Percentiles rank a stretch among this genome's conserved stretches.
Evolutionary conservation across 352 stramenopile genomes (phyloP).

Genomic region (Pythium rishiriense): DNA sequence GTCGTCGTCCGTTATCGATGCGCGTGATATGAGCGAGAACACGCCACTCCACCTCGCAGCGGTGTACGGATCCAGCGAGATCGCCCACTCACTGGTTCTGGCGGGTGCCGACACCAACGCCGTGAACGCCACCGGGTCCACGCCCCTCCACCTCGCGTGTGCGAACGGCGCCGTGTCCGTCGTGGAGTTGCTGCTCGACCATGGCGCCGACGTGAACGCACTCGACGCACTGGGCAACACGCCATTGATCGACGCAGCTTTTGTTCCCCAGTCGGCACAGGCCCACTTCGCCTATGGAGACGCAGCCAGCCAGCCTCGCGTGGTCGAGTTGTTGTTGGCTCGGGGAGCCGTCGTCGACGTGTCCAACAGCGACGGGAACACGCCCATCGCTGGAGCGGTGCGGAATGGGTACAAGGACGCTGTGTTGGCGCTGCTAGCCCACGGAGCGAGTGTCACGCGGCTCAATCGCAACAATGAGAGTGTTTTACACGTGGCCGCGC

Average conservation of each 20-base stretch:
- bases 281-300: constrained; percentile 40
- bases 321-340: constrained; percentile 32
- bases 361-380: constrained; percentile 22
- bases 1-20: constrained; percentile 22
- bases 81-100: constrained; percentile 24
- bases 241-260: constrained; percentile 38
- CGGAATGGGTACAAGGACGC: constrained; percentile 27
- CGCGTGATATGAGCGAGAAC: constrained; percentile 34
- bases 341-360: constrained; percentile 25
- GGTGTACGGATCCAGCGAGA: constrained; percentile 31
- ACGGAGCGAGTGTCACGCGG: background rate
- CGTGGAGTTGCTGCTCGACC: constrained; percentile 29
- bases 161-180: constrained; percentile 34
- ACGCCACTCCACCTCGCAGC: constrained; percentile 41
- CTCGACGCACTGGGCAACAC: constrained; percentile 36
- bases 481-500: constrained; percentile 33
- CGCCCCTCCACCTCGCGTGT: constrained; percentile 39
- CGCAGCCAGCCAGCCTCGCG: constrained; percentile 25
- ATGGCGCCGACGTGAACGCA: constrained; percentile 33
- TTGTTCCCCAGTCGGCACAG: constrained; percentile 32
- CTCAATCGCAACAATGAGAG: constrained; percentile 21
- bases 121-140: constrained; percentile 26
- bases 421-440: constrained; percentile 9
- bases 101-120: constrained; percentile 33
- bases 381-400: constrained; percentile 29